phyloP scores from a whole-genome alignment of 306 rosid species.

The Casuarina equisetifolia region DNA sequence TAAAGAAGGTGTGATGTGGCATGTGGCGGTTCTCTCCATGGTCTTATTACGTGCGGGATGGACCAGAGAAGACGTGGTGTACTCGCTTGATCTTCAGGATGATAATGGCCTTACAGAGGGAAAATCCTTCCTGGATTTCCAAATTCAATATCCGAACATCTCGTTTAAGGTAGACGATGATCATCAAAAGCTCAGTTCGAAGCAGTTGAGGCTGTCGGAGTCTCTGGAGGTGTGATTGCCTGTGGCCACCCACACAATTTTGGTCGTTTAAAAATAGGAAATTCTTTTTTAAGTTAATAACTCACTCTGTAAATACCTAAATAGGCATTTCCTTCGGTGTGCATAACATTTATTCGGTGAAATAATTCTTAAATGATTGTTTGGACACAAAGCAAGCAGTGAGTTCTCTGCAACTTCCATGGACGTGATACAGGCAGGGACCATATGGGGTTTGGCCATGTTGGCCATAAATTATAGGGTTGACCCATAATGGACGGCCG shows the following conservation, averaged over 20 bases:
- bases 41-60: constrained; percentile 81
- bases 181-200: neutral
- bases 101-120: constrained; percentile 23
- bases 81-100: constrained; percentile 53
- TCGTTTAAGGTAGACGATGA: neutral
- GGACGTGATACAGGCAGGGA: neutral
- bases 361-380: neutral
- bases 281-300: neutral
- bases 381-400: neutral
- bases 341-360: neutral
- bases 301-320: neutral
- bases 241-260: neutral
- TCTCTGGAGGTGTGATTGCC: neutral
- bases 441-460: neutral
- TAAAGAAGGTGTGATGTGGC: constrained; percentile 35
- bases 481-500: neutral
- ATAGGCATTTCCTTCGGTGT: neutral
- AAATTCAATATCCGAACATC: neutral
- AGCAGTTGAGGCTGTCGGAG: neutral
- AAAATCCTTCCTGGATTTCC: neutral
- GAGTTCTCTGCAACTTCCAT: neutral
- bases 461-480: neutral
- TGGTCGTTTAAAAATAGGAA: neutral
- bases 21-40: constrained; percentile 40
- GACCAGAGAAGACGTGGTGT: constrained; percentile 70